A percentile compares a stretch with the other conserved stretches of the same genome.
Evolutionary conservation across 2,329 filamentous ascomycete genomes (phyloP).

Genomic region (Alternaria gaisen): DNA sequence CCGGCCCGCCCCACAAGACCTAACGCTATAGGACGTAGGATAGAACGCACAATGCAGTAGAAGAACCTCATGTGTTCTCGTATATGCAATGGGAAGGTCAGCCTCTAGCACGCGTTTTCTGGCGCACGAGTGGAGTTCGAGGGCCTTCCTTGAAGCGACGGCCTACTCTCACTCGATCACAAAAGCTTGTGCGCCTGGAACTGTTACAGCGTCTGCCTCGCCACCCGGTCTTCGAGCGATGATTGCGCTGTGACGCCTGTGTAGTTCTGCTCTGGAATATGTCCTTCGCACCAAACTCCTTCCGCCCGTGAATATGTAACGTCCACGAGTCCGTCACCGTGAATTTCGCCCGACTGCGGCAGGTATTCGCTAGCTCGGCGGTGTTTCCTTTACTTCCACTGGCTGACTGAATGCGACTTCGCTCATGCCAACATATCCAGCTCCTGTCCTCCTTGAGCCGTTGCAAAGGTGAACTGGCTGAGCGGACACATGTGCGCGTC

Average conservation of each 20-base stretch:
- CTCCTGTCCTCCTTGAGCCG: neutral
- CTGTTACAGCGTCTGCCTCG: no score
- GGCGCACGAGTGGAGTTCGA: no score
- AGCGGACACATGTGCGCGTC: neutral
- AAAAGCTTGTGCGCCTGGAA: no score
- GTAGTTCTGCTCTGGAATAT: no score
- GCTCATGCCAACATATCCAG: neutral
- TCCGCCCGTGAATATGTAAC: neutral
- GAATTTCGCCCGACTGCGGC: neutral
- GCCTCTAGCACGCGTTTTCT: no score
- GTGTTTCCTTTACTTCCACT: neutral
- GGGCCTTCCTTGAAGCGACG: no score
- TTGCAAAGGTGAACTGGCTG: neutral
- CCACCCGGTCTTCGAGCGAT: no score
- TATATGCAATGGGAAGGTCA: no score
- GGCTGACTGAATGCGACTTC: neutral
- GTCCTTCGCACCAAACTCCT: neutral
- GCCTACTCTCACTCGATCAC: no score
- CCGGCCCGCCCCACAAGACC: neutral
- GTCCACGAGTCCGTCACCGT: neutral
- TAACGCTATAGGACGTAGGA: neutral
- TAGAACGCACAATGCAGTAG: neutral
- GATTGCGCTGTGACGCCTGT: no score
- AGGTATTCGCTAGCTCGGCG: neutral
- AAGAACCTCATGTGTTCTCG: no score